Percentiles rank a stretch among this genome's conserved stretches.
phyloP scores from a whole-genome alignment of 768 basidiomycete species.

The Boletales sp. region DNA sequence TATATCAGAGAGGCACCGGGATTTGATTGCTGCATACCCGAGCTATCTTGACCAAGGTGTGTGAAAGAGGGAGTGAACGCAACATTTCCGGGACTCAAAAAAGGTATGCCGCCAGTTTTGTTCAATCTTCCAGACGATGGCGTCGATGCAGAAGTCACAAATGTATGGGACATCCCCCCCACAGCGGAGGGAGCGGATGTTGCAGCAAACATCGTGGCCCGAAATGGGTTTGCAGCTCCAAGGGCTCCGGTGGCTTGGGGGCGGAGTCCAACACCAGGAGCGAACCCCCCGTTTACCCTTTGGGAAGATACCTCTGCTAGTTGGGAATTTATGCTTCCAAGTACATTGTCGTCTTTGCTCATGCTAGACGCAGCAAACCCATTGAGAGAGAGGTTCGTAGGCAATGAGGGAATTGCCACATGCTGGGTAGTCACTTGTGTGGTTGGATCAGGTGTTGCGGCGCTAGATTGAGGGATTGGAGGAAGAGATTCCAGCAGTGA shows the following conservation, averaged over 20 bases:
- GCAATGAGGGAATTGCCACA: slow-evolving; percentile 24
- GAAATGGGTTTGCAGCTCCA: slow-evolving; percentile 58
- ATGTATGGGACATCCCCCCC: slow-evolving; percentile 3
- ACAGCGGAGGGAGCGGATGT: slow-evolving; percentile 17
- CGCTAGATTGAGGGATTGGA: slow-evolving; percentile 59
- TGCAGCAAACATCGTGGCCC: slow-evolving; percentile 54
- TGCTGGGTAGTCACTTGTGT: slow-evolving; percentile 6
- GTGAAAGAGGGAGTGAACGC: slow-evolving; percentile 24
- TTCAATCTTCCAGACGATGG: slow-evolving; percentile 23
- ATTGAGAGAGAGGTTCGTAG: slow-evolving; percentile 12
- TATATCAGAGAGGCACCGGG: slow-evolving; percentile 49
- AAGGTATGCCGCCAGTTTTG: slow-evolving; percentile 2
- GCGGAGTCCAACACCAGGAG: slow-evolving; percentile 46
- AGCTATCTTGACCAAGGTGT: slow-evolving; percentile 12
- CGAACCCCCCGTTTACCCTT: slow-evolving; percentile 16
- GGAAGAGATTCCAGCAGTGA: slow-evolving; percentile 72
- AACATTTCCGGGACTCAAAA: slow-evolving; percentile 14
- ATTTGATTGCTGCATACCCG: slow-evolving; percentile 38
- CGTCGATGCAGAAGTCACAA: slow-evolving; percentile 23
- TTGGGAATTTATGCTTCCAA: slow-evolving; percentile 35
- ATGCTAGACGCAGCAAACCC: slow-evolving; percentile 10
- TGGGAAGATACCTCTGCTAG: slow-evolving; percentile 21
- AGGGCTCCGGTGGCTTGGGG: slow-evolving; percentile 58
- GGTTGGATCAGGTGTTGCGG: slow-evolving; percentile 42
- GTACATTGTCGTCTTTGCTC: slow-evolving; percentile 15